Percentiles rank a stretch among this genome's conserved stretches.
These are phyloP conservation scores for Aphanomyces invadans DNA, from an alignment of 352 stramenopile species.

Conservation along the genomic window DNA sequence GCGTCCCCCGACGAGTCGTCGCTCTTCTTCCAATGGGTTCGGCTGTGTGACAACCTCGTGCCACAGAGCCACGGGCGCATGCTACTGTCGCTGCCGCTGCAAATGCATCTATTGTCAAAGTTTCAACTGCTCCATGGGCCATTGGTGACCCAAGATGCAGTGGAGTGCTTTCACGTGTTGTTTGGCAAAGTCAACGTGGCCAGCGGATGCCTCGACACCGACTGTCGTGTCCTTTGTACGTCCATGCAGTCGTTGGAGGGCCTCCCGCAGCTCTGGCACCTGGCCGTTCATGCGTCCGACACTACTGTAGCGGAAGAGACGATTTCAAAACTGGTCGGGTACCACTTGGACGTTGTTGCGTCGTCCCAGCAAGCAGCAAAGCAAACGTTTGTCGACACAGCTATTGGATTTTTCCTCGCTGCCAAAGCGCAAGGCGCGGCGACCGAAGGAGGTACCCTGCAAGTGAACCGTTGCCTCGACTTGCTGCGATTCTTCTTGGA, in stretches of 20 bases:
- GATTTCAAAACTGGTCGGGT: slow-evolving; percentile 48
- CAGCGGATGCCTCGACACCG: background rate
- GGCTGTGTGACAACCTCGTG: slow-evolving; percentile 34
- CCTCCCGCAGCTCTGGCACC: slow-evolving; percentile 48
- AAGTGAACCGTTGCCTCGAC: slow-evolving; percentile 61
- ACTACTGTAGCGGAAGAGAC: slow-evolving; percentile 48
- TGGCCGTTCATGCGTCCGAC: slow-evolving; percentile 40
- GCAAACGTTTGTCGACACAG: slow-evolving; percentile 49
- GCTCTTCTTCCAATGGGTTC: slow-evolving; percentile 69
- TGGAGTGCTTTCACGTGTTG: slow-evolving; percentile 63
- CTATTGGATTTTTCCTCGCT: slow-evolving; percentile 36
- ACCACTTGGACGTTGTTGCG: slow-evolving; percentile 48
- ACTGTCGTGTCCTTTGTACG: slow-evolving; percentile 5
- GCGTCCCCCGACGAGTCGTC: slow-evolving; percentile 39
- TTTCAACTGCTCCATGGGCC: slow-evolving; percentile 35
- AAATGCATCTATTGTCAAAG: slow-evolving; percentile 34
- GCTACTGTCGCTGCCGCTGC: slow-evolving; percentile 30
- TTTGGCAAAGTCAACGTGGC: slow-evolving; percentile 56
- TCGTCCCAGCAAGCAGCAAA: slow-evolving; percentile 24
- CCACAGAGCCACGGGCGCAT: background rate
- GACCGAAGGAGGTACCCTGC: slow-evolving; percentile 7
- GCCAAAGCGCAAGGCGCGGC: slow-evolving; percentile 26
- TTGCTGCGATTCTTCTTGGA: slow-evolving; percentile 64
- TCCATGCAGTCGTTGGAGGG: slow-evolving; percentile 33
- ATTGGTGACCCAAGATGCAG: slow-evolving; percentile 36